Percentiles rank a stretch among this genome's conserved stretches.
These are phyloP conservation scores for Diatrype stigma DNA, from an alignment of 2,329 filamentous ascomycete species.

Conservation along the genomic window DNA sequence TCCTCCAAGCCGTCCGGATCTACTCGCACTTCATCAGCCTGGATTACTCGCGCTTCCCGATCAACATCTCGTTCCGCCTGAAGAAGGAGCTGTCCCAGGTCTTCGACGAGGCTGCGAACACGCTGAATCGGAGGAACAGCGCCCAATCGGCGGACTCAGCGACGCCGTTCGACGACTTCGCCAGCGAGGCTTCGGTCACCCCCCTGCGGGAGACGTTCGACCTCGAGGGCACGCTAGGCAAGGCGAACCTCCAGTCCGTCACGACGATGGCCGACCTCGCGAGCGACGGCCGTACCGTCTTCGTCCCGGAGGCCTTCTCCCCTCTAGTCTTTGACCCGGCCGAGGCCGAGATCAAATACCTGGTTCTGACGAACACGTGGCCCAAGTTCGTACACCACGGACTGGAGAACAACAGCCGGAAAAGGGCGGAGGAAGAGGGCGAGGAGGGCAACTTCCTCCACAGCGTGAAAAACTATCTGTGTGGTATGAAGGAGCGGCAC, in stretches of 20 bases:
- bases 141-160: conserved; percentile 5
- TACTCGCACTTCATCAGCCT: conserved; percentile 27
- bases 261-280: conserved; percentile 11
- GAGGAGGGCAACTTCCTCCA: conserved; percentile 4
- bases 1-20: conserved; percentile 14
- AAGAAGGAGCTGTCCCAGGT: conserved; percentile 11
- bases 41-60: conserved; percentile 22
- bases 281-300: conserved; percentile 1
- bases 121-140: conserved; percentile 9
- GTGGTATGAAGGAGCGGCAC: conserved; percentile 3
- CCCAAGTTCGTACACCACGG: conserved; percentile 23
- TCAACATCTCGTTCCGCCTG: conserved; percentile 16
- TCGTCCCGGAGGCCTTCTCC: conserved; percentile 5
- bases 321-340: conserved; percentile 13
- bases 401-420: conserved; percentile 3
- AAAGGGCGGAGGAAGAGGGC: not conserved
- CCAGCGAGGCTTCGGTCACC: not conserved
- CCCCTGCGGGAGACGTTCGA: conserved; percentile 1
- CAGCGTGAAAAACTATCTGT: conserved; percentile 3
- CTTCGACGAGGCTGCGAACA: conserved; percentile 14
- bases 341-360: conserved; percentile 20
- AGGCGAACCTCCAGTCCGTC: conserved; percentile 13
- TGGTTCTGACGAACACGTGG: conserved; percentile 28
- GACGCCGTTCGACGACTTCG: conserved; percentile 11
- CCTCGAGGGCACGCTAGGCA: conserved; percentile 12